Evolutionary conservation across 495 filamentous ascomycete genomes (phyloP).

Genomic region (Penicillium simplicissimum): DNA sequence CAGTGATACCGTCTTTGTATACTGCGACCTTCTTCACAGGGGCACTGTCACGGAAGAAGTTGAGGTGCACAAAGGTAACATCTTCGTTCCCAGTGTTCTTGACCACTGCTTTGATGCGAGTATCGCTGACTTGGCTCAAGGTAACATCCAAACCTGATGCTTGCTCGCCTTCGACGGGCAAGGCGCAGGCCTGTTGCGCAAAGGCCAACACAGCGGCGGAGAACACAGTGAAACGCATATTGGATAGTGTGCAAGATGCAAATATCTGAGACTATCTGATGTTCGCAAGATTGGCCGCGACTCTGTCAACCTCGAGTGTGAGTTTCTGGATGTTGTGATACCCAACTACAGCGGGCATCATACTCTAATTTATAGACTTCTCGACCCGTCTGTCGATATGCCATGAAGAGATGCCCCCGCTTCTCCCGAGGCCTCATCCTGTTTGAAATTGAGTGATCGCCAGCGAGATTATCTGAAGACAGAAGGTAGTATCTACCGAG

Average conservation of each 20-base stretch:
- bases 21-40: conserved; percentile 63
- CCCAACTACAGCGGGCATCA: neutral
- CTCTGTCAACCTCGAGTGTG: neutral
- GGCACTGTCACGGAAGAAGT: conserved; percentile 58
- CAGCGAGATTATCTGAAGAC: neutral
- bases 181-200: conserved; percentile 39
- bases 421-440: neutral
- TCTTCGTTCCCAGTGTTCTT: conserved; percentile 57
- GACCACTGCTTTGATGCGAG: conserved; percentile 59
- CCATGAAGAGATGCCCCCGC: neutral
- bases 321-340: neutral
- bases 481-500: conserved; percentile 11
- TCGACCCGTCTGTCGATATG: neutral
- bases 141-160: conserved; percentile 51
- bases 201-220: conserved; percentile 40
- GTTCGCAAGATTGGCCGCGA: neutral
- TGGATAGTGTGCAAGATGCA: conserved; percentile 4
- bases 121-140: conserved; percentile 54
- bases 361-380: conserved; percentile 9
- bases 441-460: neutral
- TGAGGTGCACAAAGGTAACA: conserved; percentile 61
- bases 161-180: conserved; percentile 45
- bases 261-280: neutral
- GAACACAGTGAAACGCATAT: conserved; percentile 22
- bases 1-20: conserved; percentile 47